A percentile compares a stretch with the other conserved stretches of the same genome.
Evolutionary conservation across 225 moss, liverwort and hornwort species (phyloP).

Genomic region (Sphagnum contortum): DNA sequence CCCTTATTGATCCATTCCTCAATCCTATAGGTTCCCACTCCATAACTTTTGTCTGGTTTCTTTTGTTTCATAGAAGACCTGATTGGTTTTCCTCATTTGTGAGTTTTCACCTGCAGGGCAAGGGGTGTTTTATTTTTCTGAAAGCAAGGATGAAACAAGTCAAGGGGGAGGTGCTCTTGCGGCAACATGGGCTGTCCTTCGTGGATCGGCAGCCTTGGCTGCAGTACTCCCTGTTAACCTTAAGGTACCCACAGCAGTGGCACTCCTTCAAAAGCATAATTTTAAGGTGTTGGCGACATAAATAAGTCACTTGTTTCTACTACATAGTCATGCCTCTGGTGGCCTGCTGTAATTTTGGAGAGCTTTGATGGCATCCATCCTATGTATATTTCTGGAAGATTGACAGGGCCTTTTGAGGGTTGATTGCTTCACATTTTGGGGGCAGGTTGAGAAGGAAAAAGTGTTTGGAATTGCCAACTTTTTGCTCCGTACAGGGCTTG

Average conservation of each 20-base stretch:
- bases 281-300: no score
- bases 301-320: no score
- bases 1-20: no score
- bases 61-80: neutral
- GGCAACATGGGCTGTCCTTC: conserved; percentile 20
- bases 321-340: no score
- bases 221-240: conserved; percentile 26
- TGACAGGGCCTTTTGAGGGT: no score
- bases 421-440: no score
- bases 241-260: conserved; percentile 8
- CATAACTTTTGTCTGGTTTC: no score
- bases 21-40: no score
- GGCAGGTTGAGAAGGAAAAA: conserved; percentile 25
- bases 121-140: conserved; percentile 31
- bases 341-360: no score
- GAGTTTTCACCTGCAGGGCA: conserved; percentile 15
- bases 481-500: conserved; percentile 21
- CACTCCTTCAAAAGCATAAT: no score
- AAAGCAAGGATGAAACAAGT: conserved; percentile 19
- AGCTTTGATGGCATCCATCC: no score
- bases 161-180: conserved; percentile 22
- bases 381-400: no score
- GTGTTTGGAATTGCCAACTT: conserved; percentile 31
- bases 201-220: conserved; percentile 26
- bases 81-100: neutral